Evolutionary conservation across 2,329 filamentous ascomycete genomes (phyloP).

Genomic region (Setomelanomma holmii): DNA sequence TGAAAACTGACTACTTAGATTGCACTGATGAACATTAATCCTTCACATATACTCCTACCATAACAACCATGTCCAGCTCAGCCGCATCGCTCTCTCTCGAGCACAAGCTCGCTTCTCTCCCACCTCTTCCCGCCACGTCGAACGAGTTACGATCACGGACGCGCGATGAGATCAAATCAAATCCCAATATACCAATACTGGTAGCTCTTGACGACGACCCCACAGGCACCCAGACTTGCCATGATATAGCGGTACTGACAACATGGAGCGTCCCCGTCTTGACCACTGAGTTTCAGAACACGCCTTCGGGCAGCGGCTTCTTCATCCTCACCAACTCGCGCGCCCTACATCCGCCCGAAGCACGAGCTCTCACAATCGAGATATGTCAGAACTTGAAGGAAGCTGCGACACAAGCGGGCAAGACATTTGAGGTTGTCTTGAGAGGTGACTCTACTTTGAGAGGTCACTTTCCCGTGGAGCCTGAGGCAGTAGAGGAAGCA

Average conservation of each 20-base stretch:
- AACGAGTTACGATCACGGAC: constrained; percentile 27
- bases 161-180: constrained; percentile 23
- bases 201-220: constrained; percentile 63
- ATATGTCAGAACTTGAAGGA: constrained; percentile 60
- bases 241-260: constrained; percentile 63
- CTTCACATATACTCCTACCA: not conserved
- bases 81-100: not conserved
- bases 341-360: constrained; percentile 59
- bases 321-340: constrained; percentile 68
- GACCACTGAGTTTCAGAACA: constrained; percentile 52
- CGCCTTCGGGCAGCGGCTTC: constrained; percentile 55
- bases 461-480: constrained; percentile 64
- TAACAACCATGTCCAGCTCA: not conserved
- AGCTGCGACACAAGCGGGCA: constrained; percentile 51
- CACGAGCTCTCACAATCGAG: constrained; percentile 56
- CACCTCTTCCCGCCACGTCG: constrained; percentile 19
- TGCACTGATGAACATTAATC: too few species aligned
- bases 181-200: constrained; percentile 30
- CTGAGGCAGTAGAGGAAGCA: constrained; percentile 59
- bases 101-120: constrained; percentile 9
- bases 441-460: constrained; percentile 65
- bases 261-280: constrained; percentile 60
- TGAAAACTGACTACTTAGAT: too few species aligned
- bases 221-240: constrained; percentile 68
- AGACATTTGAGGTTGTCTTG: constrained; percentile 62